Evolutionary conservation across 768 basidiomycete genomes (phyloP).

Genomic region (Imleria badia): DNA sequence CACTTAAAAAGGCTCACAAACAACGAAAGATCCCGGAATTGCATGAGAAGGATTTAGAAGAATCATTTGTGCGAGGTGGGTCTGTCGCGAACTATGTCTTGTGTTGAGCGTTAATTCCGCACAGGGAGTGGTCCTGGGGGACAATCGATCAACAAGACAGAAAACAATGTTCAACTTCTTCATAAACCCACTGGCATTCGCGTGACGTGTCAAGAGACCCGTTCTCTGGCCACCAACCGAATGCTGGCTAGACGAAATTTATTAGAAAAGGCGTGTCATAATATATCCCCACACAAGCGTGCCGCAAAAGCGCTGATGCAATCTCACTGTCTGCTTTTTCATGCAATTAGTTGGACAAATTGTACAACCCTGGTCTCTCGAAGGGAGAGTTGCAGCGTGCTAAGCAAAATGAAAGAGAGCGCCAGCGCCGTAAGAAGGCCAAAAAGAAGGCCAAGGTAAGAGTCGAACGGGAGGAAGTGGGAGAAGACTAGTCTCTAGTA

Average conservation of each 20-base stretch:
- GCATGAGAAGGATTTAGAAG: constrained; percentile 79
- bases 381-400: constrained; percentile 68
- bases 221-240: constrained; percentile 78
- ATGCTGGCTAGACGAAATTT: constrained; percentile 71
- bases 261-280: constrained; percentile 67
- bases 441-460: constrained; percentile 57
- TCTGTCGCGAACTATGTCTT: constrained; percentile 6
- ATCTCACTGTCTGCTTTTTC: not conserved
- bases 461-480: constrained; percentile 16
- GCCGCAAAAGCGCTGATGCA: constrained; percentile 19
- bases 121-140: constrained; percentile 90
- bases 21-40: constrained; percentile 65
- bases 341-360: constrained; percentile 58
- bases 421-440: constrained; percentile 73
- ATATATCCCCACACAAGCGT: constrained; percentile 19
- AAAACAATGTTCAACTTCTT: constrained; percentile 85
- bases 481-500: constrained; percentile 10
- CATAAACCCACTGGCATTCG: constrained; percentile 89
- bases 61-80: constrained; percentile 82
- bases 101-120: constrained; percentile 7
- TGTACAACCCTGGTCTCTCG: constrained; percentile 74
- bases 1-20: constrained; percentile 68
- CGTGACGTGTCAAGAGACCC: constrained; percentile 85
- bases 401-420: constrained; percentile 73
- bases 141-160: constrained; percentile 96